Percentiles rank a stretch among this genome's conserved stretches.
Evolutionary conservation across 2,329 filamentous ascomycete genomes (phyloP).

Genomic region (Aspergillus sergii): DNA sequence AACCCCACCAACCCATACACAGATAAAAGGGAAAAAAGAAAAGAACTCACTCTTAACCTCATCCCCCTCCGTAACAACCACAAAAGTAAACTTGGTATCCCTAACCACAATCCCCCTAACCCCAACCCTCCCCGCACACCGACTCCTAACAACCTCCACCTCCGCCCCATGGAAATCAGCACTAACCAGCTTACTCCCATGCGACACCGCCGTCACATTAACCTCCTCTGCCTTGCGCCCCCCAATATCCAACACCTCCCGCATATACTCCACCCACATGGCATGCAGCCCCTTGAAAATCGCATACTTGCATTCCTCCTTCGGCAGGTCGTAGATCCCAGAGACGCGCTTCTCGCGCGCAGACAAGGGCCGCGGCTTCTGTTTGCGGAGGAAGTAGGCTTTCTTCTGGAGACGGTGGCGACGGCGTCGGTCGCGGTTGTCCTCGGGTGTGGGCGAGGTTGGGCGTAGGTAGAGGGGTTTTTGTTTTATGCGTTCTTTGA

Average conservation of each 20-base stretch:
- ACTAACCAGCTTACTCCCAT: conserved; percentile 67
- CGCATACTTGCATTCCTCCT: conserved; percentile 68
- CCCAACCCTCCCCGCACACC: conserved; percentile 80
- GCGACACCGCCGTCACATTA: conserved; percentile 58
- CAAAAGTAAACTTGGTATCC: conserved; percentile 84
- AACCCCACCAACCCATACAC: not conserved
- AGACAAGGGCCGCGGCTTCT: conserved; percentile 70
- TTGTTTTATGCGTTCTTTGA: conserved; percentile 78
- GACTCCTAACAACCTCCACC: conserved; percentile 78
- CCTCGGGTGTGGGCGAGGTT: conserved; percentile 65
- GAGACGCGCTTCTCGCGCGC: conserved; percentile 75
- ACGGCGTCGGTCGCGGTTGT: conserved; percentile 58
- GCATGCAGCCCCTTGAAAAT: conserved; percentile 76
- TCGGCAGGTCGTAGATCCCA: conserved; percentile 73
- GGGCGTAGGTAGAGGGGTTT: conserved; percentile 79
- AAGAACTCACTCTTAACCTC: conserved; percentile 64
- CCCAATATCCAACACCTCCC: conserved; percentile 72
- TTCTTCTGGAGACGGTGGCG: conserved; percentile 51
- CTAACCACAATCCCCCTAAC: conserved; percentile 83
- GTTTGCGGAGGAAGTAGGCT: conserved; percentile 48
- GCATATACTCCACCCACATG: conserved; percentile 84
- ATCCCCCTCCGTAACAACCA: conserved; percentile 74
- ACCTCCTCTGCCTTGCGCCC: conserved; percentile 18
- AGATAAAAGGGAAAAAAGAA: not conserved
- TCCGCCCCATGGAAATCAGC: conserved; percentile 90